Evolutionary conservation across 1,139 yeast species (phyloP).

Genomic region (Pichia sp.): DNA sequence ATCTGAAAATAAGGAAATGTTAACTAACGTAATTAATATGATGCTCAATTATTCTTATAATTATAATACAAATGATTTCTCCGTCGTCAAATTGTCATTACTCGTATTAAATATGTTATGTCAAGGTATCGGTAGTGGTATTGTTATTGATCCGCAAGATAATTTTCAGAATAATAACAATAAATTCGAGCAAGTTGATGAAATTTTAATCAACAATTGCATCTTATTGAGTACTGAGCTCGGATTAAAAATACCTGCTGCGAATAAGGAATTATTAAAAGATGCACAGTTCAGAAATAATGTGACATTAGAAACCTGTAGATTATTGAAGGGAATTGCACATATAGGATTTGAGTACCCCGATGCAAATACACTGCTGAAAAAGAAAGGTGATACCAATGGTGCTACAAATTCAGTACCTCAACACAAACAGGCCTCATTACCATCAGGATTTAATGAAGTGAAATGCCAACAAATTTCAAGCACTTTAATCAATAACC

Average conservation of each 20-base stretch:
- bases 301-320: slow-evolving; percentile 63
- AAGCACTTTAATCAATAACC: slow-evolving; percentile 39
- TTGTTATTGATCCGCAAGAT: slow-evolving; percentile 49
- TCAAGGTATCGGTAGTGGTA: slow-evolving; percentile 62
- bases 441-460: slow-evolving; percentile 22
- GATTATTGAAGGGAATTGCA: slow-evolving; percentile 58
- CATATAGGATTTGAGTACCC: slow-evolving; percentile 30
- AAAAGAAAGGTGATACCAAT: slow-evolving; percentile 11
- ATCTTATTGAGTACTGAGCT: slow-evolving; percentile 71
- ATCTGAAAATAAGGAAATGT: slow-evolving; percentile 53
- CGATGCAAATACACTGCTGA: slow-evolving; percentile 22
- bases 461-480: slow-evolving; percentile 25
- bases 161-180: slow-evolving; percentile 30
- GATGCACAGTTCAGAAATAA: slow-evolving; percentile 77
- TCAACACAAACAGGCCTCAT: no score
- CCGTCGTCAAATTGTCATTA: slow-evolving; percentile 64
- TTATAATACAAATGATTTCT: slow-evolving; percentile 23
- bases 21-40: slow-evolving; percentile 60
- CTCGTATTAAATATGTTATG: slow-evolving; percentile 65
- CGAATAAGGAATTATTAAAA: slow-evolving; percentile 52
- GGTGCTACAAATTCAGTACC: no score
- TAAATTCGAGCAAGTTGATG: slow-evolving; percentile 45
- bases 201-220: slow-evolving; percentile 56
- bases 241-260: slow-evolving; percentile 47
- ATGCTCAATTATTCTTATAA: slow-evolving; percentile 64